Conservation (phyloP, 192 early-diverging fungal species). For the Phlyctochytrium arcticum region DNA sequence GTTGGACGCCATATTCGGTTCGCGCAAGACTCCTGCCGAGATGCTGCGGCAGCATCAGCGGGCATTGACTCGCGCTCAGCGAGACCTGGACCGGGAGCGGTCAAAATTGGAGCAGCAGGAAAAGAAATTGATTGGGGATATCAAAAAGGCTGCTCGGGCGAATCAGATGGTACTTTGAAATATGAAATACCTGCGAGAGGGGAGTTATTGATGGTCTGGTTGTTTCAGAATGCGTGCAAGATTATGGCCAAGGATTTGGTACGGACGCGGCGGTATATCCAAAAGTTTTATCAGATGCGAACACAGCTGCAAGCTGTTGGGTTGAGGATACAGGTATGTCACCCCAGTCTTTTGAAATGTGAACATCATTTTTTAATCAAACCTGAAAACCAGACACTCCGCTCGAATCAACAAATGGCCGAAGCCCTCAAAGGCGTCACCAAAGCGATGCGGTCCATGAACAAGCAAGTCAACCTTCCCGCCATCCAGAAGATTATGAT, state of each 20-base stretch:
- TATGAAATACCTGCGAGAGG: not conserved
- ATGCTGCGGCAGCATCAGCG: slow-evolving; percentile 89
- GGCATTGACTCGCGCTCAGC: slow-evolving; percentile 77
- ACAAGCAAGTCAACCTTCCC: slow-evolving; percentile 88
- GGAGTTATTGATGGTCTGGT: not conserved
- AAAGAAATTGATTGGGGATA: slow-evolving; percentile 91
- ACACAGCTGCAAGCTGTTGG: slow-evolving; percentile 90
- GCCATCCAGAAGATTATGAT: slow-evolving; percentile 93
- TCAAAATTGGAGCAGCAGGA: slow-evolving; percentile 88
- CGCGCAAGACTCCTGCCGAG: slow-evolving; percentile 79
- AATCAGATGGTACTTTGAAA: slow-evolving; percentile 74
- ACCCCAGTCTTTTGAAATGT: not conserved
- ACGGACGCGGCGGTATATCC: slow-evolving; percentile 83
- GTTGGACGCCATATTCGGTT: slow-evolving; percentile 49
- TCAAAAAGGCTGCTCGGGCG: slow-evolving; percentile 86
- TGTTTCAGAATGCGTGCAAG: slow-evolving; percentile 69
- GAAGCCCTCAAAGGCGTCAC: slow-evolving; percentile 94
- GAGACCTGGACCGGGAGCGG: slow-evolving; percentile 88
- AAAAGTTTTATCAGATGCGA: slow-evolving; percentile 96
- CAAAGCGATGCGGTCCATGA: slow-evolving; percentile 97
- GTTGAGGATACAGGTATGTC: slow-evolving; percentile 78
- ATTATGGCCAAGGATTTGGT: slow-evolving; percentile 99
- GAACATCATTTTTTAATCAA: not conserved
- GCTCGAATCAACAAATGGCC: slow-evolving; percentile 94
- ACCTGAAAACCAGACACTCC: slow-evolving; percentile 58